phyloP scores from a whole-genome alignment of 495 filamentous ascomycete species.

The Podospora comata region DNA sequence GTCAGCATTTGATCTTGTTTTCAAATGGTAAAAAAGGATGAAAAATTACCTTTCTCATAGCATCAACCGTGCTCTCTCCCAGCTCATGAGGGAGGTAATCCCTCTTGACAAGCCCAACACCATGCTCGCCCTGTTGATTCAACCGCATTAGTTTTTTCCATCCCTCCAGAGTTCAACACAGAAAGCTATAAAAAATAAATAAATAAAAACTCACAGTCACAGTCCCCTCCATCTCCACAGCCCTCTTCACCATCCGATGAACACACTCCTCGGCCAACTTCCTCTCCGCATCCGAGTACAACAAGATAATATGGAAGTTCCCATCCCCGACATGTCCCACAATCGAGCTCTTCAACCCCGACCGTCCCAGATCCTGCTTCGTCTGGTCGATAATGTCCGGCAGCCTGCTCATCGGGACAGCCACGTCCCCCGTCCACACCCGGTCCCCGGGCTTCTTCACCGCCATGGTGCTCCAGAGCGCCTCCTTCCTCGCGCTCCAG shows the following conservation, averaged over 20 bases:
- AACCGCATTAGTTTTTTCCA: not conserved
- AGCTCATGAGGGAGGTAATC: slow-evolving; percentile 76
- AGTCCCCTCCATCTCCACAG: slow-evolving; percentile 78
- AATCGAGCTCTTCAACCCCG: slow-evolving; percentile 67
- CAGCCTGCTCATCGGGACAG: slow-evolving; percentile 70
- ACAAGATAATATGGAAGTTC: slow-evolving; percentile 76
- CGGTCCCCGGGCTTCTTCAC: slow-evolving; percentile 55
- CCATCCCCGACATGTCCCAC: slow-evolving; percentile 83
- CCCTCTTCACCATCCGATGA: slow-evolving; percentile 79
- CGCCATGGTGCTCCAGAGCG: slow-evolving; percentile 72
- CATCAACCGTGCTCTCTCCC: slow-evolving; percentile 67
- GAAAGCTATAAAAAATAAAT: not conserved
- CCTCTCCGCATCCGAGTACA: slow-evolving; percentile 67
- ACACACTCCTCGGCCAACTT: slow-evolving; percentile 65
- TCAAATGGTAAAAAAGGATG: not conserved
- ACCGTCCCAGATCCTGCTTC: slow-evolving; percentile 63
- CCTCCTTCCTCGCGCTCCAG: slow-evolving; percentile 86
- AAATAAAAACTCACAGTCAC: slow-evolving; percentile 51
- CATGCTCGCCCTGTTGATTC: slow-evolving; percentile 63
- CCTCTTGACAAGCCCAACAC: slow-evolving; percentile 75
- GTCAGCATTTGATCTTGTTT: slow-evolving; percentile 7
- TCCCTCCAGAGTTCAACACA: not conserved
- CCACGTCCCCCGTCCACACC: slow-evolving; percentile 83
- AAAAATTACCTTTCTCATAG: slow-evolving; percentile 67
- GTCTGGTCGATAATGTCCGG: slow-evolving; percentile 77